Evolutionary conservation across 2,329 filamentous ascomycete genomes (phyloP), one percentile per base, ranked within the genome.

Genomic region (Atkinsonella texensis): DNA sequence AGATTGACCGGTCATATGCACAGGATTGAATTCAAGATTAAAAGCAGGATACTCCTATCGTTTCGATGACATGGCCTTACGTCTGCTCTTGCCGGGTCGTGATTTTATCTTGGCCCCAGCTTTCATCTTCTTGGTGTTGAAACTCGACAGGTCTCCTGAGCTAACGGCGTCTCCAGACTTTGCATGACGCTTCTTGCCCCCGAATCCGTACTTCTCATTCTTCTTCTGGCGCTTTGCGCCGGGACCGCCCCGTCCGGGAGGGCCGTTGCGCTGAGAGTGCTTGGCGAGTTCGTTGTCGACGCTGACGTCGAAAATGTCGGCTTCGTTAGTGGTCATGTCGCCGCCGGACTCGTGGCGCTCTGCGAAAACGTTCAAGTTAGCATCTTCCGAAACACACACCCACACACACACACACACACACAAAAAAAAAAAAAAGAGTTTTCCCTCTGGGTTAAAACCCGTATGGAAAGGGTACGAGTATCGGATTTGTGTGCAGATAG

Each of bases 171-270:
- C 90, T 59, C 89, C 89, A 55, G 89, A 95, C 80, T 98, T 98
- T 52, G 77, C 71, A 66, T 89, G 83, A 51, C 85, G 78, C 78
- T 98, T 98, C 81, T 95, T 96, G 60, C 93, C 93, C 54, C 93
- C 93, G 63, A 91, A 95, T 23, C 93, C 93, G 67, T 84, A 97
- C 73, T 95, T 96, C 58, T 87, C 79, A 65, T 98, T 84, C 75
- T 94, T 95, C 82, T 95, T 95, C 66, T 86, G 80, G 54, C 93
- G 84, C 75, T 97, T 97, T 56, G 66, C 62, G 55, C 59, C 42
- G 57, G 60, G 31, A 54, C 53, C 17, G 52, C 63, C 23, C 28
- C 62, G 62, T 52, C 70, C 67, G 55, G 68, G 66, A 48, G 70
- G 66, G 53, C 70, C 69, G 35, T 69, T 60, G 52, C 64, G 63